Base-by-base conservation (phyloP, 2,329 filamentous ascomycete genomes). In the Thielaviopsis euricoi region DNA sequence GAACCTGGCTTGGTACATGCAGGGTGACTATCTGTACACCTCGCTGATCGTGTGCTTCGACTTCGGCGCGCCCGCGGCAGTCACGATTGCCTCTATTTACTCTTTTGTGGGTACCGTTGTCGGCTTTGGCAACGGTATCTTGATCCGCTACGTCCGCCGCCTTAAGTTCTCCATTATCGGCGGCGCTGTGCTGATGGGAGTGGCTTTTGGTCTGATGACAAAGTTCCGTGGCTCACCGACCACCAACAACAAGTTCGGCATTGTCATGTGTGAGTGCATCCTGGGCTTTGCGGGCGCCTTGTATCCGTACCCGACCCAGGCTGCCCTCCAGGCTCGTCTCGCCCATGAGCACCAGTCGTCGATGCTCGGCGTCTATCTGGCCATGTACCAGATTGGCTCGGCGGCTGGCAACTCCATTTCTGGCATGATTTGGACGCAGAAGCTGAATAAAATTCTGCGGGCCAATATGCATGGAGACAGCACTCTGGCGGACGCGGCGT, bases 131-230 rank as follows among this genome's bases (percentile, higher is more conserved):
- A 70, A 82, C 13, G 81, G 81, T 6, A 64, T 81, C 6, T 65
- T 83, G 37, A 76, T 84, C 37, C 76, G 73, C 69, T 74, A 72
- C 56, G 71, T 81, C 22, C 76, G 79, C 56, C 77, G 76, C 22
- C 74, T 84, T 64, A 85, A 85, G 64, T 65, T 72, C n/a, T 82
- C 85, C 66, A 82, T 85, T 64, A 67, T 85, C 40, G 68, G 69
- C 25, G 82, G 82, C 33, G 82, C 80, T 1, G 67, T 71, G 6
- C 71, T 85, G 3, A 84, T 81, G 69, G 71, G 81, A 63, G 77
- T 82, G n/a, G 80, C 81, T 0, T 85, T 83, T 62, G 82, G 81
- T 7, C 72, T 85, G 1, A 70, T 85, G 21, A 83, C 84, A 64
- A 72, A 74, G 62, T 85, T 73, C 71, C 79, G 82, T n/a, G 80